A percentile compares a stretch with the other conserved stretches of the same genome.
These are phyloP conservation scores for Paecilomyces sp. DNA, from an alignment of 2,329 filamentous ascomycete species.

Conservation along the genomic window DNA sequence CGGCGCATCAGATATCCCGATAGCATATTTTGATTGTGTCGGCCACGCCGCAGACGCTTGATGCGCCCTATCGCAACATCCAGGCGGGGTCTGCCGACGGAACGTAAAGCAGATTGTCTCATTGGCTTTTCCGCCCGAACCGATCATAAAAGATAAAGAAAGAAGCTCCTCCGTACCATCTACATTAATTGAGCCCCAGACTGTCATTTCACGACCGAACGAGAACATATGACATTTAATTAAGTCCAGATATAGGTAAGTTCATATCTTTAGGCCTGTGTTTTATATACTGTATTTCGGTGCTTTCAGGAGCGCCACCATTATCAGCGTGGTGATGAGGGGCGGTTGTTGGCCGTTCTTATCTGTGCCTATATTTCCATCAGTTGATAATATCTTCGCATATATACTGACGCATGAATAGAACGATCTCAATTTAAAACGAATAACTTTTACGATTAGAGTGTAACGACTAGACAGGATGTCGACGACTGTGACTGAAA, in stretches of 20 bases:
- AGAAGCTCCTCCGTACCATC: background rate
- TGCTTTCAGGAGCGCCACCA: background rate
- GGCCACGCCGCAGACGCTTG: background rate
- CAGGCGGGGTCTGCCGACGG: background rate
- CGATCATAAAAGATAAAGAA: background rate
- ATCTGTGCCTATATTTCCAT: background rate
- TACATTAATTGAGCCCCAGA: background rate
- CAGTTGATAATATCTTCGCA: background rate
- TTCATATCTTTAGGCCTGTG: background rate
- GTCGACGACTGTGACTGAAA: slow-evolving; percentile 1
- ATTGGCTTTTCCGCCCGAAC: background rate
- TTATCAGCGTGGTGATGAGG: background rate
- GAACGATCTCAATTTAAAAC: background rate
- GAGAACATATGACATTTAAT: background rate
- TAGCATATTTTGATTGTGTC: background rate
- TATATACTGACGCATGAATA: background rate
- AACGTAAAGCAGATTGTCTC: background rate
- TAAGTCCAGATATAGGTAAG: background rate
- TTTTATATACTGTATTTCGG: background rate
- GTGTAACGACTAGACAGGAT: background rate
- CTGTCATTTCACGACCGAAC: background rate
- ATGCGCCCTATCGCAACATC: background rate
- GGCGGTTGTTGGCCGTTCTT: background rate
- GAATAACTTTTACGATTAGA: background rate
- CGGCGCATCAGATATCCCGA: background rate